Percentiles rank a stretch among this genome's conserved stretches.
phyloP scores from a whole-genome alignment of 2,329 filamentous ascomycete genomes.

The Calonectria montana region DNA sequence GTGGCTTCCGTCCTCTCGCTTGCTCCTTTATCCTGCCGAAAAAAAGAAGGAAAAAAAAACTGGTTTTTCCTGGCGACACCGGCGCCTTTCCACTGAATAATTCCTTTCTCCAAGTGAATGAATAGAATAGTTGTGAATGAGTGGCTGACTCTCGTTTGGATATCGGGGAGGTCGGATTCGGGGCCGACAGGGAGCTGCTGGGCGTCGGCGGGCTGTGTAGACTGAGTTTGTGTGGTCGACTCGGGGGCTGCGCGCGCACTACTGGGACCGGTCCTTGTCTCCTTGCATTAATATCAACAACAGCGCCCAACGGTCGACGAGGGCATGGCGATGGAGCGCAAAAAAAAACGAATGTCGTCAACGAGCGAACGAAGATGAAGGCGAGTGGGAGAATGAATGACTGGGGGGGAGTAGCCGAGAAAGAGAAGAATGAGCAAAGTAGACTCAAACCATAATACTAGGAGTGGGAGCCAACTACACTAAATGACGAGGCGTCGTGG shows the following conservation, averaged over 20 bases:
- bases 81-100: background rate
- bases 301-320: constrained; percentile 37
- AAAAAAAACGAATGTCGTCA: constrained; percentile 37
- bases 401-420: constrained; percentile 9
- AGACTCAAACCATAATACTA: constrained; percentile 26
- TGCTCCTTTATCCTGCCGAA: background rate
- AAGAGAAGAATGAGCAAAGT: constrained; percentile 26
- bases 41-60: background rate
- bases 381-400: constrained; percentile 18
- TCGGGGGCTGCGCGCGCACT: constrained; percentile 5
- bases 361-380: constrained; percentile 29
- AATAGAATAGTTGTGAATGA: constrained; percentile 23
- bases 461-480: constrained; percentile 37
- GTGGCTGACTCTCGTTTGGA: constrained; percentile 24
- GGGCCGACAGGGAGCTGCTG: constrained; percentile 25
- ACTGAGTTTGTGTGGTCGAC: constrained; percentile 28
- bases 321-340: constrained; percentile 42
- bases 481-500: constrained; percentile 34
- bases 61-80: background rate
- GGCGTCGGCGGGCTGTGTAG: constrained; percentile 29
- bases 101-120: constrained; percentile 5
- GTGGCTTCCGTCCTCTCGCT: background rate
- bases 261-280: constrained; percentile 24
- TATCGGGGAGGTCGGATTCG: constrained; percentile 27
- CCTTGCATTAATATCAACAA: constrained; percentile 28